Conservation (phyloP, 1,139 yeast genomes). For the Protomyces inundatus region DNA sequence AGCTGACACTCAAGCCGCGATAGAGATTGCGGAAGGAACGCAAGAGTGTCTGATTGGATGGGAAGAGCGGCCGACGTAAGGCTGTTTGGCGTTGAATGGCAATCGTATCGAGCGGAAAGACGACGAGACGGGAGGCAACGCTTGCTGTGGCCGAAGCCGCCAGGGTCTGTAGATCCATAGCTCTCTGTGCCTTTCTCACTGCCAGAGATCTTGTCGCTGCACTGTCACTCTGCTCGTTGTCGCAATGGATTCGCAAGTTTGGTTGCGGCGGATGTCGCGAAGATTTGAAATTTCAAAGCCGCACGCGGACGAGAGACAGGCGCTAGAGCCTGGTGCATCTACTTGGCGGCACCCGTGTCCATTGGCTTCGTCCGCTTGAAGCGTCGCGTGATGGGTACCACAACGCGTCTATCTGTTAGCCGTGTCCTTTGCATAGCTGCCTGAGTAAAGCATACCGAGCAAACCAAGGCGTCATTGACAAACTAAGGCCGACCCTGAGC, state of each 20-base stretch:
- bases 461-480: constrained; percentile 15
- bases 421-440: neutral
- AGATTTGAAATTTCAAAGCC: no score
- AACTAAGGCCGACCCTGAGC: constrained; percentile 7
- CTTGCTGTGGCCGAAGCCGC: constrained; percentile 16
- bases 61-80: constrained; percentile 19
- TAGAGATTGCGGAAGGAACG: constrained; percentile 42
- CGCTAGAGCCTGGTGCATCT: no score
- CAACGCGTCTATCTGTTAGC: constrained; percentile 5
- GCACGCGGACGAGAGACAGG: no score
- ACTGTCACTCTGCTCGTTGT: no score
- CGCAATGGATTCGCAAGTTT: no score
- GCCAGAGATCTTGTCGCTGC: no score
- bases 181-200: neutral
- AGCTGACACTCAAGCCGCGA: constrained; percentile 43
- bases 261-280: no score
- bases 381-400: constrained; percentile 7
- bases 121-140: constrained; percentile 13
- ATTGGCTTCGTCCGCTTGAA: constrained; percentile 1
- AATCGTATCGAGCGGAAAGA: constrained; percentile 24
- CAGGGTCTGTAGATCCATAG: constrained; percentile 17
- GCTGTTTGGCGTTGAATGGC: constrained; percentile 24
- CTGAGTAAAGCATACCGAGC: neutral
- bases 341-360: neutral
- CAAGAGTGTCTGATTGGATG: constrained; percentile 1